Percentiles rank a stretch among this genome's conserved stretches.
Evolutionary conservation across 441 rosid species (phyloP).

Genomic region (Euphorbia celastroides): DNA sequence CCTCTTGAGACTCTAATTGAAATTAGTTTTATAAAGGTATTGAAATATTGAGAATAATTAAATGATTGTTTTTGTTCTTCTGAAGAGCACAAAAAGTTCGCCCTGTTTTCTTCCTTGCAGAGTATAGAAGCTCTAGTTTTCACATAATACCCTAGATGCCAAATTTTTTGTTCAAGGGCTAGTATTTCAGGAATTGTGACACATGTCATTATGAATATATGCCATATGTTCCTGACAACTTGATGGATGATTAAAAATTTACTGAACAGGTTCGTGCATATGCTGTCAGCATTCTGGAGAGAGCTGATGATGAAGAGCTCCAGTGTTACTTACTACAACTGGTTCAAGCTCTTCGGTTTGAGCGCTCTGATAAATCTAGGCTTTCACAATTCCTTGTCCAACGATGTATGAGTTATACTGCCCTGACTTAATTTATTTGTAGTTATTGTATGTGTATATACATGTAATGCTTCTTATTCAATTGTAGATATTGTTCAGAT

Average conservation of each 20-base stretch:
- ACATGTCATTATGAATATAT: neutral
- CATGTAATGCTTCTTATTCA: neutral
- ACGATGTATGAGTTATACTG: constrained; percentile 55
- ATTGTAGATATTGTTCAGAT: neutral
- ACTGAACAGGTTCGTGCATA: constrained; percentile 91
- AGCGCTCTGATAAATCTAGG: constrained; percentile 89
- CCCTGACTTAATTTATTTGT: neutral
- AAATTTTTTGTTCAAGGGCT: neutral
- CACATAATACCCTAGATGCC: neutral
- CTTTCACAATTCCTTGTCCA: constrained; percentile 93
- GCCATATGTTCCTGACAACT: neutral
- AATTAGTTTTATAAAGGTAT: constrained; percentile 2
- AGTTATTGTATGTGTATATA: neutral
- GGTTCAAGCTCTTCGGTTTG: constrained; percentile 99
- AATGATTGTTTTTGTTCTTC: neutral
- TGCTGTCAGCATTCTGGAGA: constrained; percentile 95
- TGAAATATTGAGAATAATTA: neutral
- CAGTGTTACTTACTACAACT: constrained; percentile 97
- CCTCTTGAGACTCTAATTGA: neutral
- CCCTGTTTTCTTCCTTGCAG: neutral
- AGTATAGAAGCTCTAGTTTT: neutral
- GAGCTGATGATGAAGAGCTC: constrained; percentile 98
- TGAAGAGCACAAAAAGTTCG: neutral
- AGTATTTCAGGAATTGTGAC: neutral
- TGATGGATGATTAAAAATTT: constrained; percentile 16